Evolutionary conservation across 2,329 filamentous ascomycete genomes (phyloP), one percentile per base, ranked within the genome.

Genomic region (Pyricularia pennisetigena): DNA sequence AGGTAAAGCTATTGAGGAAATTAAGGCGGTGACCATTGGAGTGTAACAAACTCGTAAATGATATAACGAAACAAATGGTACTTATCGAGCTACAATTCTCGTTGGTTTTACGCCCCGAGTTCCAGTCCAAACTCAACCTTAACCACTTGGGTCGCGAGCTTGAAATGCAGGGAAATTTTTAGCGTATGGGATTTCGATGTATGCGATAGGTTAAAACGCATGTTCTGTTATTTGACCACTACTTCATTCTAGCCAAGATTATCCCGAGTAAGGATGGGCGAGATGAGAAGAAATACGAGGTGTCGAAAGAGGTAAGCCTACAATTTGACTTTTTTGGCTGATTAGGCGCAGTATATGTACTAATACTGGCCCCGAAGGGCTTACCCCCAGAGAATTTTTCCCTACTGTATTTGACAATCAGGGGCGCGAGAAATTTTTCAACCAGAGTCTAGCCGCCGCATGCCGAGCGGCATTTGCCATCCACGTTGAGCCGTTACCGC

Each of bases 141-240:
- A 92, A 97, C 72, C 94, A 98, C 75, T 85, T 97, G n/a, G 94
- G 94, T 16, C 88, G 95, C 71, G 90, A 97, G 75, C 85, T 99
- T 68, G 90, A 98, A 70, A 90, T 90, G 77, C 88, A 94, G 73
- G 95, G 95, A 69, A 94, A 98, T 73, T 81, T 99, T 68, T 92
- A 96, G 76, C 86, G 95, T 70, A 90, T 93, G 81, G 93, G 94
- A 68, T 92, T 90, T 61, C 96, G 92, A 76, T 89, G 93, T 69
- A 94, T 98, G 75, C 90, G 90, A 71, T 97, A 94, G 90, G 88
- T 98, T 7, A 94, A 99, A 74, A 96, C 92, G 0, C 93, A 97
- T 76, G 93, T 92, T 2, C 85, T 99, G 64, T 84, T 99, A 0
- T 97, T 99, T 75, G 96, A 99, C 74, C 94, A 99, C 78, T 99